Conservation (phyloP, 495 filamentous ascomycete species). For the Penicillium cataractarum region DNA sequence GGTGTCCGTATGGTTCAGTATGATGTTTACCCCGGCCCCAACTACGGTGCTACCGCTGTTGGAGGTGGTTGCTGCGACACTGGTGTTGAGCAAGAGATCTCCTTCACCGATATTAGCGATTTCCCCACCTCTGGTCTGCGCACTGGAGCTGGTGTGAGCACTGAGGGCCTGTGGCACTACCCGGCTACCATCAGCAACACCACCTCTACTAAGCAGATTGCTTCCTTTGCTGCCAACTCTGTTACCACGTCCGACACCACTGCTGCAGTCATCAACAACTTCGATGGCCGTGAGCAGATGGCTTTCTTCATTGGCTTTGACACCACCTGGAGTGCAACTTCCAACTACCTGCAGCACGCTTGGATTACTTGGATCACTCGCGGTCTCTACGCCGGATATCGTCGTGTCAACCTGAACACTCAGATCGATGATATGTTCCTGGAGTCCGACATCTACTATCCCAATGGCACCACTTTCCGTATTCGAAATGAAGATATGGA, state of each 20-base stretch:
- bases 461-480: conserved; percentile 49
- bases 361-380: conserved; percentile 66
- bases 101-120: conserved; percentile 49
- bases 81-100: conserved; percentile 56
- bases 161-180: conserved; percentile 59
- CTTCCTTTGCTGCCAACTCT: conserved; percentile 49
- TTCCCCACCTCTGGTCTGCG: conserved; percentile 56
- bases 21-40: conserved; percentile 56
- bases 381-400: conserved; percentile 58
- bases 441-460: conserved; percentile 56
- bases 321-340: conserved; percentile 58
- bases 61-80: conserved; percentile 50
- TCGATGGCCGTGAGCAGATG: conserved; percentile 62
- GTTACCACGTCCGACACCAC: conserved; percentile 32
- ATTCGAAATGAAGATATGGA: conserved; percentile 54
- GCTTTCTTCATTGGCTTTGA: conserved; percentile 61
- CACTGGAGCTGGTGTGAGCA: conserved; percentile 54
- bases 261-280: conserved; percentile 65
- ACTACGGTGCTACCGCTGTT: conserved; percentile 49
- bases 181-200: conserved; percentile 58
- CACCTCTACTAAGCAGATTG: conserved; percentile 56
- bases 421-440: conserved; percentile 70
- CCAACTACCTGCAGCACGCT: conserved; percentile 62
- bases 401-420: conserved; percentile 59
- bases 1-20: conserved; percentile 65